A percentile compares a stretch with the other conserved stretches of the same genome.
phyloP scores from a whole-genome alignment of 2,329 filamentous ascomycete species.

The Diplodia corticola region DNA sequence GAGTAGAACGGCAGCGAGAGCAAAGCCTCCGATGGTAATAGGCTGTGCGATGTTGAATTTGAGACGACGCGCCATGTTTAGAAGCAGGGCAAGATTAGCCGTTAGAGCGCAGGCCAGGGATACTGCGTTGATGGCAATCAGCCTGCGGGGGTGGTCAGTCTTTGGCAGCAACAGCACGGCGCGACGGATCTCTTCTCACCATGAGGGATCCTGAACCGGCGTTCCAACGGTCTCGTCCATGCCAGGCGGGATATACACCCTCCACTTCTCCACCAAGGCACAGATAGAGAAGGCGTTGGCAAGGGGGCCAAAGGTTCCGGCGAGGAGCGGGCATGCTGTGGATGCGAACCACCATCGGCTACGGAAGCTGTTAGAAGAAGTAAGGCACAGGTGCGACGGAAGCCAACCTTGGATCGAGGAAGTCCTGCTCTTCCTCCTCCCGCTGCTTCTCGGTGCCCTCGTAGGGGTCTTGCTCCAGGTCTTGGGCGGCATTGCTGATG shows the following conservation, averaged over 20 bases:
- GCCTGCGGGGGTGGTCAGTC: constrained; percentile 35
- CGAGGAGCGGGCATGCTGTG: constrained; percentile 59
- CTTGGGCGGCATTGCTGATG: constrained; percentile 49
- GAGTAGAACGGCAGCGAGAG: constrained; percentile 55
- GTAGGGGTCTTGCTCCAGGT: constrained; percentile 43
- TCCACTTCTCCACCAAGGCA: constrained; percentile 58
- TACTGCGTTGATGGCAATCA: constrained; percentile 56
- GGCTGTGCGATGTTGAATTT: constrained; percentile 59
- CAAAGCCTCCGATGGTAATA: constrained; percentile 62
- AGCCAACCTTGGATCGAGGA: constrained; percentile 45
- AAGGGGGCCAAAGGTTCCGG: constrained; percentile 57
- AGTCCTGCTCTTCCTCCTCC: constrained; percentile 45
- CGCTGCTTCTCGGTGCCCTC: constrained; percentile 37
- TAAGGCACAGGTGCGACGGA: not conserved
- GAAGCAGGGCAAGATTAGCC: constrained; percentile 56
- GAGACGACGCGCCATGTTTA: constrained; percentile 61
- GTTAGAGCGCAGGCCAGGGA: constrained; percentile 56
- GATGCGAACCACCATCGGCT: constrained; percentile 63
- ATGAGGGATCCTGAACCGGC: constrained; percentile 55
- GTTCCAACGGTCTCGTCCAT: constrained; percentile 46
- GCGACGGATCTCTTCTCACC: constrained; percentile 37
- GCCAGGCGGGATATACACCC: constrained; percentile 52
- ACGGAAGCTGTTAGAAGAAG: not conserved
- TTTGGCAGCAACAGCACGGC: not conserved
- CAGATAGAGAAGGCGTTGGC: constrained; percentile 57